Evolutionary conservation across 169 alveolate species (phyloP).

Genomic region (Theileria equi): DNA sequence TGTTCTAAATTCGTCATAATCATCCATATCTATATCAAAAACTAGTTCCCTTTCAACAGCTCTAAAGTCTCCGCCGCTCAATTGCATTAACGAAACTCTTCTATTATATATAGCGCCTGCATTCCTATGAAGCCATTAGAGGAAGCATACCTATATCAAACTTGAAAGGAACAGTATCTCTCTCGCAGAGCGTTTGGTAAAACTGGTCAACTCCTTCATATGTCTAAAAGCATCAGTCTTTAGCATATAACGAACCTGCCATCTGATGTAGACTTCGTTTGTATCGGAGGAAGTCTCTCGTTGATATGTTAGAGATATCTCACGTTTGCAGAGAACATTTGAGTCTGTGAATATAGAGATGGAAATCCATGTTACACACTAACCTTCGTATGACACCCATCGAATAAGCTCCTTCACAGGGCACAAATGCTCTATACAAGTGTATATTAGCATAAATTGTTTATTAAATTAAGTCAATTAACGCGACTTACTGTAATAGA

Average conservation of each 20-base stretch:
- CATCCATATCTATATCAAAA: slow-evolving; percentile 98
- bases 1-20: slow-evolving; percentile 96
- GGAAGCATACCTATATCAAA: slow-evolving; percentile 61
- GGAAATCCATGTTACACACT: slow-evolving; percentile 7
- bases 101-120: slow-evolving; percentile 92
- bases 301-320: slow-evolving; percentile 50
- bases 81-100: slow-evolving; percentile 79
- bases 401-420: slow-evolving; percentile 59
- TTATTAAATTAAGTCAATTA: not conserved
- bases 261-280: slow-evolving; percentile 40
- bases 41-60: slow-evolving; percentile 88
- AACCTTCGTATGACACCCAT: slow-evolving; percentile 62
- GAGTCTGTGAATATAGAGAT: slow-evolving; percentile 7
- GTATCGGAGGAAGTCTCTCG: slow-evolving; percentile 19
- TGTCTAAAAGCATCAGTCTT: slow-evolving; percentile 12
- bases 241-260: slow-evolving; percentile 31
- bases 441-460: not conserved
- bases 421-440: slow-evolving; percentile 45
- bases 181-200: slow-evolving; percentile 19
- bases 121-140: slow-evolving; percentile 63
- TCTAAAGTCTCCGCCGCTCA: slow-evolving; percentile 65
- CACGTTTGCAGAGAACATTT: slow-evolving; percentile 43
- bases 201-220: slow-evolving; percentile 38
- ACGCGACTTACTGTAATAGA: slow-evolving; percentile 55
- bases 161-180: slow-evolving; percentile 57